Conservation (phyloP, 202 grass and related monocot species). For the Cymbopogon flexuosus region DNA sequence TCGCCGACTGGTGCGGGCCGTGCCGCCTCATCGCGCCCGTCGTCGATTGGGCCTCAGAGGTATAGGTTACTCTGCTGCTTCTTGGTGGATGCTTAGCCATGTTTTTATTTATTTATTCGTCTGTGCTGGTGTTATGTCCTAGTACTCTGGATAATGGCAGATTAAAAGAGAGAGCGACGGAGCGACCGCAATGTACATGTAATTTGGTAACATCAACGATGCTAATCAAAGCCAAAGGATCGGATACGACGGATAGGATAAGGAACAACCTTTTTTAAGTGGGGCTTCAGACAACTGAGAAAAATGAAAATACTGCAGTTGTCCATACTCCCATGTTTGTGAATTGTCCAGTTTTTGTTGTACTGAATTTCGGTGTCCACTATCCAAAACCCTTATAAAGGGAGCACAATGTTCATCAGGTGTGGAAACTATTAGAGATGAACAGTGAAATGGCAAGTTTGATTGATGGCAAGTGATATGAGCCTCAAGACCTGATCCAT, state of each 20-base stretch:
- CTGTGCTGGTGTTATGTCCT: neutral
- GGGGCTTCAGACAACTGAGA: neutral
- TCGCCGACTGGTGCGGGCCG: constrained; percentile 93
- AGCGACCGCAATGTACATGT: no score
- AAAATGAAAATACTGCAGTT: neutral
- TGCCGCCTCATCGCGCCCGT: constrained; percentile 84
- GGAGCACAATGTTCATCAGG: neutral
- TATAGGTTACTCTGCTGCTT: neutral
- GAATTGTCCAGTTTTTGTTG: neutral
- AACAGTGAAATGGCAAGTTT: no score
- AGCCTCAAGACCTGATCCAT: no score
- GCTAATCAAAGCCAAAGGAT: neutral
- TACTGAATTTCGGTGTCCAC: neutral
- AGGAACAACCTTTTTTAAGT: neutral
- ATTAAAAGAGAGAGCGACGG: no score
- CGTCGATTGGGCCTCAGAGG: constrained; percentile 87
- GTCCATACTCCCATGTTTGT: neutral
- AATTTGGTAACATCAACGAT: no score
- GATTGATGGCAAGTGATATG: no score
- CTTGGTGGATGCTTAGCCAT: neutral
- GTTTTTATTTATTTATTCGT: neutral
- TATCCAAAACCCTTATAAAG: neutral
- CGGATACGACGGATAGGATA: neutral
- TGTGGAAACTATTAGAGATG: neutral
- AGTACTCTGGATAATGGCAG: neutral